Evolutionary conservation across 106 monocot species (phyloP), one percentile per base, ranked within the genome.

Genomic region (Platanthera zijinensis): DNA sequence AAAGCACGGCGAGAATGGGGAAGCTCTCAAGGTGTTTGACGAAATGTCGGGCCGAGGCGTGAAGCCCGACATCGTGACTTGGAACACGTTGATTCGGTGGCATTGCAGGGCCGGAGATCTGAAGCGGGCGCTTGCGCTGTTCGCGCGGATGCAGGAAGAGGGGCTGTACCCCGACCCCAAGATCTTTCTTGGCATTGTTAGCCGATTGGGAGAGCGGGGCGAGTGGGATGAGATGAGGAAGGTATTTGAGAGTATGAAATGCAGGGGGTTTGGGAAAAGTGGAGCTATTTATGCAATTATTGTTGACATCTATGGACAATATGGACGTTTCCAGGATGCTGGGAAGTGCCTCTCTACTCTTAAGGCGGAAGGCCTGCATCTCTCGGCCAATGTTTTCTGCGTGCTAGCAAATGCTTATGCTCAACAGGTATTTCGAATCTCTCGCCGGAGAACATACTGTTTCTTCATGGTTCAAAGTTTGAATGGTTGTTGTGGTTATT

Each of bases 371-470:
- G 92, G 90, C n/a, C 0, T 90, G 22, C 62, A 75, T 81, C 83
- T 82, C 45, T 90, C 92, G 46, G 76, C 92, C 30, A 81, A 77
- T 19, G 18, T 89, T 28, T 95, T 85, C 71, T 95, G 95, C 56
- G 87, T 80, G 3, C 70, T 95, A 32, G 95, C 95, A 57, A 95
- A 95, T 86, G 92, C 87, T 51, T 95, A 87, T 84, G 95, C 95
- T 51, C 92, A 92, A 39, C 92, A 87, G 88, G 94, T 91, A 73
- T 17, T 10, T 17, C 15, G n/a, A 61, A 18, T 49, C 5, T 71
- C 14, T 71, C 47, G 6, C 7, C 45, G 7, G 48, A 25, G 39
- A 47, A 17, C 7, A 48, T 70, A 4, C 6, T 11, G 17, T 70
- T 70, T 70, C 48, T 6, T 70, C 47, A 6, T 14, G 7, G 5